These are phyloP conservation scores for Globisporangium cylindrosporum DNA, from an alignment of 352 stramenopile genomes.

Conservation along the genomic window DNA sequence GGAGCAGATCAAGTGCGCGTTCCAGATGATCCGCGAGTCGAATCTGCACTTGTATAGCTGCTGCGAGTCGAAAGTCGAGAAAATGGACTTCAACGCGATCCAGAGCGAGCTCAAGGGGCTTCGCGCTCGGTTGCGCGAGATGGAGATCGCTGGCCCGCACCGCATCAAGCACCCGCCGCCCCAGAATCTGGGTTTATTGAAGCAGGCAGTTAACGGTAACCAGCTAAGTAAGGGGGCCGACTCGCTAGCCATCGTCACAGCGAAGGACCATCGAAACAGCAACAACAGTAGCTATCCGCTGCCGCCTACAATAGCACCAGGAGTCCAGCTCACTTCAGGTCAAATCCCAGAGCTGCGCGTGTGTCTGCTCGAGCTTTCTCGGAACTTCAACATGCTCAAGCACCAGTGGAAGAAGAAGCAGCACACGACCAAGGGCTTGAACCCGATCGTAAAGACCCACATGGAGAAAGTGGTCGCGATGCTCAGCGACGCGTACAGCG, in stretches of 20 bases:
- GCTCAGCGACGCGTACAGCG: slow-evolving; percentile 71
- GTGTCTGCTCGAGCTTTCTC: slow-evolving; percentile 65
- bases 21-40: slow-evolving; percentile 59
- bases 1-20: slow-evolving; percentile 62
- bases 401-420: slow-evolving; percentile 55
- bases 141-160: slow-evolving; percentile 19
- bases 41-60: slow-evolving; percentile 66
- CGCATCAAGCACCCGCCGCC: slow-evolving; percentile 5
- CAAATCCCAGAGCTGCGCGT: slow-evolving; percentile 72
- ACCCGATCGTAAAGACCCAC: slow-evolving; percentile 58
- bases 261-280: slow-evolving; percentile 1
- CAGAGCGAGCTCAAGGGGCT: slow-evolving; percentile 54
- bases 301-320: background rate
- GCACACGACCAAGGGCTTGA: slow-evolving; percentile 30
- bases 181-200: background rate
- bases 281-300: slow-evolving; percentile 3
- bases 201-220: background rate
- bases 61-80: slow-evolving; percentile 62
- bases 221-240: background rate
- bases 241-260: slow-evolving; percentile 13
- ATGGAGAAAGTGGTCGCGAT: slow-evolving; percentile 65
- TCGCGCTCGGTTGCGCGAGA: slow-evolving; percentile 32
- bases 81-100: slow-evolving; percentile 38
- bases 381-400: slow-evolving; percentile 67
- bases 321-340: slow-evolving; percentile 23